Percentiles rank a stretch among this genome's conserved stretches.
phyloP scores from a whole-genome alignment of 768 basidiomycete species.

The Thelephora ganbajun region DNA sequence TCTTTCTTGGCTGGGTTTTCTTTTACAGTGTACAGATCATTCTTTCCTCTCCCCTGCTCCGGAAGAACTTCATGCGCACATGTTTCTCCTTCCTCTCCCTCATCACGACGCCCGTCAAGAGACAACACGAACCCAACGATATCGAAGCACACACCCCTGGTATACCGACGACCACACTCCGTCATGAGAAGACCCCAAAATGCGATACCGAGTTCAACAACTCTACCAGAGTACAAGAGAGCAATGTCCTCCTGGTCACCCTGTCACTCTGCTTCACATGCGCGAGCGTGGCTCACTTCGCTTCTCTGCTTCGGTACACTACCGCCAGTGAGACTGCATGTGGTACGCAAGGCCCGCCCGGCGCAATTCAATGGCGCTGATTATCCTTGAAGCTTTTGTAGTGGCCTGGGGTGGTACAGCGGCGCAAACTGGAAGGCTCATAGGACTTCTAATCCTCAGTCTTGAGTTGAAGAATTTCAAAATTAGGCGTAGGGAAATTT shows the following conservation, averaged over 20 bases:
- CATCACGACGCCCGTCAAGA: background rate
- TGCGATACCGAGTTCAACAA: background rate
- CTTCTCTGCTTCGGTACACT: conserved; percentile 10
- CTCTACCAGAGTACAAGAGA: conserved; percentile 1
- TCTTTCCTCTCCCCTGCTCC: conserved; percentile 4
- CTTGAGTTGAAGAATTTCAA: conserved; percentile 20
- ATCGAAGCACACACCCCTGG: too few relatives aligned
- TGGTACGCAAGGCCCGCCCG: conserved; percentile 10
- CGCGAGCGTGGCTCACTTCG: conserved; percentile 14
- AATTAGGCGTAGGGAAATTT: conserved; percentile 19
- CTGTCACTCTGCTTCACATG: conserved; percentile 15
- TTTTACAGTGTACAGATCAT: conserved; percentile 18
- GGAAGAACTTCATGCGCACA: background rate
- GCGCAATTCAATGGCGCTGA: background rate
- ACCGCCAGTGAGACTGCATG: conserved; percentile 10
- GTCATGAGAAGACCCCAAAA: too few relatives aligned
- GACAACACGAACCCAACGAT: too few relatives aligned
- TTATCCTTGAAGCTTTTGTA: conserved; percentile 22
- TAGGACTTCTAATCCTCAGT: conserved; percentile 24
- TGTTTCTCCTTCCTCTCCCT: conserved; percentile 4
- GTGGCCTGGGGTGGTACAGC: conserved; percentile 33
- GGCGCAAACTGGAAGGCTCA: conserved; percentile 21
- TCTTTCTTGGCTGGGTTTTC: conserved; percentile 29
- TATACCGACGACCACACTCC: too few relatives aligned
- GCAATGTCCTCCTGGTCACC: conserved; percentile 12